A percentile compares a stretch with the other conserved stretches of the same genome.
phyloP scores from a whole-genome alignment of 2,329 filamentous ascomycete species.

The Fusarium camptoceras region DNA sequence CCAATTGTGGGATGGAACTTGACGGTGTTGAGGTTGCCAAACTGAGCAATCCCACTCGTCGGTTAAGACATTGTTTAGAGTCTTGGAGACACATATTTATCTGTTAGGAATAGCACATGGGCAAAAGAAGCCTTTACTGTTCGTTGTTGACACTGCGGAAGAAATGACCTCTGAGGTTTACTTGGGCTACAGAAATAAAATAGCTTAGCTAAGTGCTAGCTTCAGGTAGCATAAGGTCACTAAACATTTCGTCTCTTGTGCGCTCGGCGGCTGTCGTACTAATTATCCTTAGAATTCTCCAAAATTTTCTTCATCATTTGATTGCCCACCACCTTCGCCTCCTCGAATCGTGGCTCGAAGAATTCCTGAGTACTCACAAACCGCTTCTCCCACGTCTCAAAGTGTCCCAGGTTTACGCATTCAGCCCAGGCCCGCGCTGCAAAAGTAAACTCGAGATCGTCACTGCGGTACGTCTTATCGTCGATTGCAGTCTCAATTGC shows the following conservation, averaged over 20 bases:
- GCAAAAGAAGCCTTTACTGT: background rate
- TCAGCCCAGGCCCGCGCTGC: constrained; percentile 96
- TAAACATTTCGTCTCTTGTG: background rate
- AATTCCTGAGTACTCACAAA: constrained; percentile 92
- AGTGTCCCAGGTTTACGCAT: constrained; percentile 89
- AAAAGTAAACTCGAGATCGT: constrained; percentile 98
- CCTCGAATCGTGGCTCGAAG: constrained; percentile 89
- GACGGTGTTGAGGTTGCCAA: constrained; percentile 1
- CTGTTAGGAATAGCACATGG: constrained; percentile 8
- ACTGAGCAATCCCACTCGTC: background rate
- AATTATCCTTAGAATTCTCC: constrained; percentile 72
- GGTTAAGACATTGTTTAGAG: constrained; percentile 12
- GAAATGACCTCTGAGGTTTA: background rate
- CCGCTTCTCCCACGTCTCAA: constrained; percentile 90
- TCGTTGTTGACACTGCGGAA: background rate
- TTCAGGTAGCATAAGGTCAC: background rate
- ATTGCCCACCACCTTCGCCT: constrained; percentile 89
- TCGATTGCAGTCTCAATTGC: constrained; percentile 87
- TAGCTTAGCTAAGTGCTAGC: background rate
- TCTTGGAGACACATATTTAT: constrained; percentile 9
- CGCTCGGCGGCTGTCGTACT: background rate
- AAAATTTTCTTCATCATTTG: constrained; percentile 97
- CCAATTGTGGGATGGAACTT: constrained; percentile 5
- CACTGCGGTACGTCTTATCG: constrained; percentile 91
- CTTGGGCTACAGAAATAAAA: background rate